Percentiles rank a stretch among this genome's conserved stretches.
Evolutionary conservation across 164 flowering plant species (phyloP).

Genomic region (Sextonia rubra): DNA sequence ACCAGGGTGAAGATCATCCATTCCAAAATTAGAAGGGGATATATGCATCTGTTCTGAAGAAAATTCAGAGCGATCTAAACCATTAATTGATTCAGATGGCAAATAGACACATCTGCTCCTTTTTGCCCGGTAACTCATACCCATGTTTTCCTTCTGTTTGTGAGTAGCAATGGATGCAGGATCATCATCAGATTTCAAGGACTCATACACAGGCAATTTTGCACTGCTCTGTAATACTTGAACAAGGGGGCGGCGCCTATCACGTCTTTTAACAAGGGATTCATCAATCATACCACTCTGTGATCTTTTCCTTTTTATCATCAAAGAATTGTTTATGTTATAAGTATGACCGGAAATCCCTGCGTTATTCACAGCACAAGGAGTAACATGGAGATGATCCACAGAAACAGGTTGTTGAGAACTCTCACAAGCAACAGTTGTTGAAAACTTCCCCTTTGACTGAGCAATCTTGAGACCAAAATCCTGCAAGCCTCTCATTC

Average conservation of each 20-base stretch:
- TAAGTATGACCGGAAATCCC: slow-evolving; percentile 26
- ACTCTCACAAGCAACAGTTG: slow-evolving; percentile 29
- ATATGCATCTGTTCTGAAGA: slow-evolving; percentile 30
- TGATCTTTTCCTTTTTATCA: slow-evolving; percentile 30
- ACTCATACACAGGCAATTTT: slow-evolving; percentile 24
- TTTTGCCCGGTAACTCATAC: slow-evolving; percentile 36
- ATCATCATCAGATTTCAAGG: slow-evolving; percentile 30
- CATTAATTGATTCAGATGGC: slow-evolving; percentile 38
- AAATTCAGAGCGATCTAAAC: slow-evolving; percentile 25
- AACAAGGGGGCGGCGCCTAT: slow-evolving; percentile 42
- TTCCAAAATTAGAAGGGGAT: slow-evolving; percentile 26
- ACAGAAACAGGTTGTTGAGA: slow-evolving; percentile 15
- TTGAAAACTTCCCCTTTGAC: slow-evolving; percentile 33
- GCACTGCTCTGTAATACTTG: slow-evolving; percentile 43
- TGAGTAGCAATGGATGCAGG: slow-evolving; percentile 27
- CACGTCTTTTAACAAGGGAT: slow-evolving; percentile 22
- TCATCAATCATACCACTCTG: slow-evolving; percentile 23
- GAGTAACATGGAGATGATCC: slow-evolving; percentile 22
- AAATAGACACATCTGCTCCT: slow-evolving; percentile 48
- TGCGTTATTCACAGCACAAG: slow-evolving; percentile 21
- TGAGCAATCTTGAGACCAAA: slow-evolving; percentile 56
- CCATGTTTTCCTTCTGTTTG: slow-evolving; percentile 37
- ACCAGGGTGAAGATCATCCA: slow-evolving; percentile 23
- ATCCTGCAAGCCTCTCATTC: slow-evolving; percentile 78
- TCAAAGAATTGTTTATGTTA: slow-evolving; percentile 27